Evolutionary conservation across 73 alveolate genomes (phyloP), one percentile per base, ranked within the genome.

Genomic region (Stentor coeruleus): DNA sequence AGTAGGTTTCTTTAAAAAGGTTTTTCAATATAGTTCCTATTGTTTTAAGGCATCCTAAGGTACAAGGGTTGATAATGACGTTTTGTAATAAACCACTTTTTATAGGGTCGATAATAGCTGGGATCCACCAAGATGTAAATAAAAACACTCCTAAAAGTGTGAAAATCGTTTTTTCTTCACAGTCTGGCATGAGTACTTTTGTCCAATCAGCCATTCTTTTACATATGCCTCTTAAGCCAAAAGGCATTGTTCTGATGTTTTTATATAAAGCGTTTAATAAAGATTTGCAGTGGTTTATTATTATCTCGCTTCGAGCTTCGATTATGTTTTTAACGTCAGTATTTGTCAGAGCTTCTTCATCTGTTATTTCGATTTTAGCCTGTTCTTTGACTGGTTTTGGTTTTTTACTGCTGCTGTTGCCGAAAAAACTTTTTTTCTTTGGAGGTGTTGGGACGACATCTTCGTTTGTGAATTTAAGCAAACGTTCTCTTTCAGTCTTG

Each of bases 241-340:
- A 66, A 1, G 79, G 79, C 79, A 66, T 66, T 66, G 79, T 66
- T 66, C 79, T 20, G 42, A 66, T 40, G 37, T 66, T 66, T 66
- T 66, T 66, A 40, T 66, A 66, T 66, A 66, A 66, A 31, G 40
- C 37, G 40, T 66, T 20, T 31, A 66, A 40, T 1, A 66, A 40
- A 1, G 79, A 66, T 33, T 66, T 66, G 79, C 79, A 66, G 33
- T 66, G 79, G 79, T 66, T 31, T 14, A 66, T 66, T 20, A 66
- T 66, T 2, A 66, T 31, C 33, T 66, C 40, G 2, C 79, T 66
- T 26, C 79, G 1, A 26, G 40, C 79, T 66, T 66, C 79, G 37
- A 66, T 66, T 1, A 66, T 1, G 2, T 33, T 31, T 66, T 20
- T 20, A 15, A 66, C 79, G 1, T 66, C 49, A 0, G 79, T 37